phyloP scores from a whole-genome alignment of 768 basidiomycete species.

The Rubroboletus pulcherrimus region DNA sequence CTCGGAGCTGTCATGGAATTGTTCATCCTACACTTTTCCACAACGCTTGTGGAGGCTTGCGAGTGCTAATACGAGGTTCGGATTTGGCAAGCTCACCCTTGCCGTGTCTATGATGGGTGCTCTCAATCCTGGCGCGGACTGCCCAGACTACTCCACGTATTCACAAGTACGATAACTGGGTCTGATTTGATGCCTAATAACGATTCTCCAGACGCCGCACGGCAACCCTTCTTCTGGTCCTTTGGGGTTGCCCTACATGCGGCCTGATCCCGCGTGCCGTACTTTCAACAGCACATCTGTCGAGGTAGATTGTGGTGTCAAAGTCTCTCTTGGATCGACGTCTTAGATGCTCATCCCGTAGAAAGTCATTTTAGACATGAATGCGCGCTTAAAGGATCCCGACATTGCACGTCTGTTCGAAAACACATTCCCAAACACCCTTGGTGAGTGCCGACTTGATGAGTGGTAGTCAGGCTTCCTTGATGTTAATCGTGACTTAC shows the following conservation, averaged over 20 bases:
- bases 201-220: conserved; percentile 47
- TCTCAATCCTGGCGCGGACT: conserved; percentile 32
- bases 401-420: conserved; percentile 77
- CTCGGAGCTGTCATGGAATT: conserved; percentile 1
- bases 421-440: conserved; percentile 79
- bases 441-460: conserved; percentile 43
- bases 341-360: conserved; percentile 22
- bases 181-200: not conserved
- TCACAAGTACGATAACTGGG: conserved; percentile 42
- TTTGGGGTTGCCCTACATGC: conserved; percentile 66
- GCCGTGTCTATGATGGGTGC: conserved; percentile 23
- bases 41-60: conserved; percentile 8
- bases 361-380: conserved; percentile 78
- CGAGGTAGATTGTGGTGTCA: conserved; percentile 44
- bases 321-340: not conserved
- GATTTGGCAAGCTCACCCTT: conserved; percentile 21
- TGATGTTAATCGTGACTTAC: not conserved
- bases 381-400: conserved; percentile 63
- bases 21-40: conserved; percentile 1
- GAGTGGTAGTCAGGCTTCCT: not conserved
- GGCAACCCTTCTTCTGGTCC: conserved; percentile 57
- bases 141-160: conserved; percentile 61
- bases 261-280: conserved; percentile 63
- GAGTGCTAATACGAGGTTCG: conserved; percentile 15
- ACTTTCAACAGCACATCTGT: conserved; percentile 76